These are phyloP conservation scores for Globisporangium apiculatum DNA, from an alignment of 352 stramenopile genomes.

Conservation along the genomic window DNA sequence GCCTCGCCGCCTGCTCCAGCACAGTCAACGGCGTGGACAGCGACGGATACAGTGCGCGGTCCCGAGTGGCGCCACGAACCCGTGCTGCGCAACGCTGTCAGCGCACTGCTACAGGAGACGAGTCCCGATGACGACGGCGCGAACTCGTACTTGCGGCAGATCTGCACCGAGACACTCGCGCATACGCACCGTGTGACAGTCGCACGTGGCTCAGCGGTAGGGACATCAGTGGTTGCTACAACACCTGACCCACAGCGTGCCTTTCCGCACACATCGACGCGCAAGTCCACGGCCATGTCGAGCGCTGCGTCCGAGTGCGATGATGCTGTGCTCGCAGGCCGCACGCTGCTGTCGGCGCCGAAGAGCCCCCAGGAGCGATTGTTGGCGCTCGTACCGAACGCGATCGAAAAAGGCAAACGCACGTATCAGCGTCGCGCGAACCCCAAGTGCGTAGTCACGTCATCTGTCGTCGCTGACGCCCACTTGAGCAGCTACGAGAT, in stretches of 20 bases:
- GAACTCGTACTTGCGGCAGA: constrained; percentile 46
- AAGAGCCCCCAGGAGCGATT: constrained; percentile 57
- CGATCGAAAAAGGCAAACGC: constrained; percentile 47
- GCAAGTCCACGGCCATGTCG: constrained; percentile 3
- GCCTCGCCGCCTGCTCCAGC: not conserved
- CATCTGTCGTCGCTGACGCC: not conserved
- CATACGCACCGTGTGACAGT: constrained; percentile 4
- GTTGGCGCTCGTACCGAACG: constrained; percentile 25
- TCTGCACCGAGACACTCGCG: constrained; percentile 49
- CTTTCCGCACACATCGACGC: not conserved
- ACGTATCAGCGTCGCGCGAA: constrained; percentile 25
- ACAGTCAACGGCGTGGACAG: not conserved
- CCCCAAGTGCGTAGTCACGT: constrained; percentile 12
- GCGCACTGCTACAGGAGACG: constrained; percentile 46
- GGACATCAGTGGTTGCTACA: not conserved
- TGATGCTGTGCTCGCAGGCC: not conserved
- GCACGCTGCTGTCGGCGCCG: constrained; percentile 17
- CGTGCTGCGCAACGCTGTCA: constrained; percentile 38
- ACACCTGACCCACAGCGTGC: not conserved
- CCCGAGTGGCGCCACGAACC: constrained; percentile 17
- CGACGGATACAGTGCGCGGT: not conserved
- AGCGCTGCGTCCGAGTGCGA: constrained; percentile 5
- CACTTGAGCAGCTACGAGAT: not conserved
- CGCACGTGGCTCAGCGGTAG: not conserved
- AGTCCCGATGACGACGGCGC: constrained; percentile 32